Conservation (phyloP, 106 monocot species). For the Dioscorea zingiberensis region DNA sequence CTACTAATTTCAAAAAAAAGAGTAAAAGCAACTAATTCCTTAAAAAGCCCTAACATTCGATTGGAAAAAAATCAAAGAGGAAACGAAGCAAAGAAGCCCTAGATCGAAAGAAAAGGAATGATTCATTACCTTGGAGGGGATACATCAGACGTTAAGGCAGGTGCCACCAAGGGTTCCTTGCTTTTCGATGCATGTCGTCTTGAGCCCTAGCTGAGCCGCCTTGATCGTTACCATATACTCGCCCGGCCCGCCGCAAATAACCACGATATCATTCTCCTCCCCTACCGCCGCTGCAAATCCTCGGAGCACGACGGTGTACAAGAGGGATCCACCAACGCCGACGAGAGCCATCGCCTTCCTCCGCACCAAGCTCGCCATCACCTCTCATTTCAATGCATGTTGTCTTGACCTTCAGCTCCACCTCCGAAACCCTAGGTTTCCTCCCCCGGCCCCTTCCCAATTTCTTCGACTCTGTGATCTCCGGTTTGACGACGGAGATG, state of each 20-base stretch:
- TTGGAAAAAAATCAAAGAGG: background rate
- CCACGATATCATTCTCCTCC: constrained; percentile 80
- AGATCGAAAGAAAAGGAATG: too few species aligned
- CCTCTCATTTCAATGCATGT: too few species aligned
- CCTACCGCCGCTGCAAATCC: constrained; percentile 33
- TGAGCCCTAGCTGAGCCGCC: constrained; percentile 79
- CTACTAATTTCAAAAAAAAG: too few species aligned
- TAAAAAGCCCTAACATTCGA: too few species aligned
- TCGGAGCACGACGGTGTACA: too few species aligned
- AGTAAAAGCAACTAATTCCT: too few species aligned
- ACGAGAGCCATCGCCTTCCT: constrained; percentile 19
- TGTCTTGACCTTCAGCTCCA: too few species aligned
- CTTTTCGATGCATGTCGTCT: too few species aligned
- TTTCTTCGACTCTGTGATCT: too few species aligned
- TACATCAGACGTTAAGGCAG: constrained; percentile 88
- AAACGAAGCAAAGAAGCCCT: background rate
- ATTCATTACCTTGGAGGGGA: constrained; percentile 61
- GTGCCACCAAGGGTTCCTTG: constrained; percentile 85
- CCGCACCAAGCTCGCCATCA: constrained; percentile 47
- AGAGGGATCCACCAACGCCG: background rate
- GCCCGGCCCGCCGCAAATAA: constrained; percentile 83
- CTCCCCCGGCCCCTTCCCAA: too few species aligned
- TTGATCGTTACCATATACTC: constrained; percentile 91
- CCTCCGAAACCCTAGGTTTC: too few species aligned
- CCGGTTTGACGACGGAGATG: too few species aligned